Base-by-base conservation (phyloP, 345 rosid species). In the Salix purpurea region DNA sequence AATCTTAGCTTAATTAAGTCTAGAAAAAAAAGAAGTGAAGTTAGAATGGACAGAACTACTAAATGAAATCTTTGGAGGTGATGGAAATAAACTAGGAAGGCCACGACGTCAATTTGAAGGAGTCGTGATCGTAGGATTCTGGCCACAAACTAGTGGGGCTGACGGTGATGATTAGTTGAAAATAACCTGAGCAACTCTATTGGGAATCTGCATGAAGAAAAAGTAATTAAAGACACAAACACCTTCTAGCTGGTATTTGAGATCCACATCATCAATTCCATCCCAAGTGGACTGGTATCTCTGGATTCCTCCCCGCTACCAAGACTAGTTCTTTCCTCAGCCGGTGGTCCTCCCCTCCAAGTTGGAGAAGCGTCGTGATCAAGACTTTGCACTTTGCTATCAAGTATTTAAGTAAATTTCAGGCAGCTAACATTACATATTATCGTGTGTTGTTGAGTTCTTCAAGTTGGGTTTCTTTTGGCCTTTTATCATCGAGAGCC, bases 91-190 rank as follows among this genome's bases (percentile, higher is more conserved):
- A 58, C 10, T 23, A 23, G 64, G 64, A 58, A 10, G 64, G 64
- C 64, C 28, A 26, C 64, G 0, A 3, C 8, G 64, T 58, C 24
- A 58, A 58, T 23, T 58, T 58, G 6, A 46, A 77, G 34, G 65
- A 60, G 72, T 84, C 85, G 34, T 52, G 39, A 52, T 74, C 85
- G 37, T 69, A 79, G 85, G 83, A 85, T 73, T 76, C 77, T 67
- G 84, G 44, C 83, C 87, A 79, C 80, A 87, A 10, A 71, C 79
- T 7, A 61, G 72, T 76, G 85, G 81, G 84, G 80, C 46, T 71
- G 69, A 71, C 66, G 44, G 81, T 88, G 87, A 89, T 89, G 88
- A 90, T 86, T 89, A 79, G 92, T 62, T 89, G 91, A 88, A 67
- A 82, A 84, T 74, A 73, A 87, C 85, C 4, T 11, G 67, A 70